Percentiles rank a stretch among this genome's conserved stretches.
phyloP scores from a whole-genome alignment of 306 rosid species.

The Pterocarpus santalinus region DNA sequence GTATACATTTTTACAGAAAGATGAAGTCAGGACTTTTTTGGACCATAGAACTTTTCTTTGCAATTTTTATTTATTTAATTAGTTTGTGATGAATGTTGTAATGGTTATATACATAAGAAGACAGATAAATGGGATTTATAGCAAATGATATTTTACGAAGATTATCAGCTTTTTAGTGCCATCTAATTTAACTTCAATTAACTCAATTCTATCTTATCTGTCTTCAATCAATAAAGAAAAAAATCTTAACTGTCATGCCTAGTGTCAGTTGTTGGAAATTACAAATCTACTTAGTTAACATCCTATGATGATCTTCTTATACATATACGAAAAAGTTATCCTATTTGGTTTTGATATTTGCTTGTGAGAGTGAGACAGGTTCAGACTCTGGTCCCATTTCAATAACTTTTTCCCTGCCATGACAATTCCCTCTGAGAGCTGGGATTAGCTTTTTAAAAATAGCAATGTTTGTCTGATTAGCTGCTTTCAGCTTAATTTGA shows the following conservation, averaged over 20 bases:
- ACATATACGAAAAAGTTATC: background rate
- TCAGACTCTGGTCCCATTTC: conserved; percentile 13
- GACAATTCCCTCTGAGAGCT: background rate
- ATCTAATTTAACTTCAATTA: background rate
- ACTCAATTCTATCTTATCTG: background rate
- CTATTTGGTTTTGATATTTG: conserved; percentile 26
- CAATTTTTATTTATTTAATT: background rate
- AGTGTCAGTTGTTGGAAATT: background rate
- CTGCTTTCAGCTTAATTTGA: conserved; percentile 9
- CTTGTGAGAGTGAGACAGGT: background rate
- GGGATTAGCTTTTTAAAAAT: conserved; percentile 3
- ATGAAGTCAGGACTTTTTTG: background rate
- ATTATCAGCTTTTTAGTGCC: background rate
- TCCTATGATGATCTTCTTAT: background rate
- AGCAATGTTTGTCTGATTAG: background rate
- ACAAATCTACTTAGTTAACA: background rate
- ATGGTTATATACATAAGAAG: background rate
- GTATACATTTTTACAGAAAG: background rate
- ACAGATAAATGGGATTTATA: background rate
- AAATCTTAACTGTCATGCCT: background rate
- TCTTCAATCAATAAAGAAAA: too few relatives aligned
- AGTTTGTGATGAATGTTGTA: background rate
- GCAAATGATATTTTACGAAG: background rate
- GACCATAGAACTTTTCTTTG: background rate
- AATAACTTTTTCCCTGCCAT: background rate